A percentile compares a stretch with the other conserved stretches of the same genome.
Conservation (phyloP, 2,329 filamentous ascomycete genomes). For the Cercospora janseana region DNA sequence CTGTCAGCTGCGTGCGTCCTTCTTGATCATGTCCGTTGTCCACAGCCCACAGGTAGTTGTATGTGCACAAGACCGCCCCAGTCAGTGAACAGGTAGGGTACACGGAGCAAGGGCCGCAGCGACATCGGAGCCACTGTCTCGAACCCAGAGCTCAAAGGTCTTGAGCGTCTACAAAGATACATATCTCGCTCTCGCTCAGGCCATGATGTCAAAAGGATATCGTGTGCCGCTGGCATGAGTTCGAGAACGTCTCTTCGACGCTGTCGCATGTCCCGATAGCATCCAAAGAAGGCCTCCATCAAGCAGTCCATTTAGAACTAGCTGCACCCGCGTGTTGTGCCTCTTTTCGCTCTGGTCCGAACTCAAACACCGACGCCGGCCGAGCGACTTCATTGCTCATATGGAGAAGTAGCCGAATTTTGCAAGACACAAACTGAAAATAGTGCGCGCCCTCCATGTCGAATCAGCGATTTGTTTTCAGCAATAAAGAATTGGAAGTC, state of each 20-base stretch:
- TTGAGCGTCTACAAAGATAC: no score
- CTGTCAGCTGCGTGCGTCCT: no score
- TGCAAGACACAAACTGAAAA: no score
- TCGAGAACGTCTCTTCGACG: background rate
- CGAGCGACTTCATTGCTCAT: conserved; percentile 1
- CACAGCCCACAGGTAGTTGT: no score
- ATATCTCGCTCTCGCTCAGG: background rate
- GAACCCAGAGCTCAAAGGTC: background rate
- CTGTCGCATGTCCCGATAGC: background rate
- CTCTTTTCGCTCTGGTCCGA: conserved; percentile 1
- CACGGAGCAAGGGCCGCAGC: no score
- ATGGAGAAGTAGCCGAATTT: background rate
- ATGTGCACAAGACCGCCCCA: no score
- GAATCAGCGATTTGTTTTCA: conserved; percentile 16
- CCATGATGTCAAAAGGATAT: background rate
- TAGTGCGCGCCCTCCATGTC: conserved; percentile 15
- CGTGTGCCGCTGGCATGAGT: background rate
- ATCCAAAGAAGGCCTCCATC: background rate
- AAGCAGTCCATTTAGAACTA: no score
- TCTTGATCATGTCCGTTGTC: no score
- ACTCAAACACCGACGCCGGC: conserved; percentile 1
- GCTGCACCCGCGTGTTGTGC: background rate
- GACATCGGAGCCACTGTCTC: background rate
- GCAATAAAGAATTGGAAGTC: conserved; percentile 23
- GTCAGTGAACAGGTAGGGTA: no score